Evolutionary conservation across 441 rosid genomes (phyloP), one percentile per base, ranked within the genome.

Genomic region (Geranium incanum): DNA sequence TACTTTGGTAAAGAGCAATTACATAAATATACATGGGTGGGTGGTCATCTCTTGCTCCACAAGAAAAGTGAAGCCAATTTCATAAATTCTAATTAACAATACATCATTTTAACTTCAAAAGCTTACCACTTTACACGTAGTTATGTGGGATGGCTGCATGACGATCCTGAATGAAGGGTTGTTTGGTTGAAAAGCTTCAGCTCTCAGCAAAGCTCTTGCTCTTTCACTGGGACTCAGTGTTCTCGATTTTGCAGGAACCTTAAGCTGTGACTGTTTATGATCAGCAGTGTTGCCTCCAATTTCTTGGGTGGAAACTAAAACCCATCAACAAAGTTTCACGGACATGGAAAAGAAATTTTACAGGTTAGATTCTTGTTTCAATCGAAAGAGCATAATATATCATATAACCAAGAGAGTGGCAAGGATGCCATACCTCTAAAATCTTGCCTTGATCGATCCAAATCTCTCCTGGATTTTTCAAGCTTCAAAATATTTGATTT

Each of bases 71-170:
- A 3, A 72, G 0, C 52, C 19, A 23, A n/a, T 23, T 38, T 11
- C 5, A 36, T 65, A 15, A n/a, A 43, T 18, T 13, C 21, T 9
- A 28, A 21, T 21, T 21, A 21, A 39, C 11, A 66, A 43, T 21
- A 5, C 15, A 4, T 0, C 15, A 8, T 2, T 43, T 48, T 62
- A 12, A 45, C 21, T 59, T 52, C 21, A 43, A 68, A 18, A 33
- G 37, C 78, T 79, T 69, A 83, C 83, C 77, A 78, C 2, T 18
- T 0, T 16, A 45, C 6, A 13, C 16, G 18, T 3, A 4, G 28
- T 13, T 15, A 67, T 50, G 48, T 71, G 73, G 52, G 78, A 48
- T 55, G 82, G 78, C 6, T 75, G 76, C 76, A 78, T 74, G 70
- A 43, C 67, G 65, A 64, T 41, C 36, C 37, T 36, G 67, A 78